phyloP scores from a whole-genome alignment of 1,139 yeast genomes.

The Lodderomyces jiufengensis region DNA sequence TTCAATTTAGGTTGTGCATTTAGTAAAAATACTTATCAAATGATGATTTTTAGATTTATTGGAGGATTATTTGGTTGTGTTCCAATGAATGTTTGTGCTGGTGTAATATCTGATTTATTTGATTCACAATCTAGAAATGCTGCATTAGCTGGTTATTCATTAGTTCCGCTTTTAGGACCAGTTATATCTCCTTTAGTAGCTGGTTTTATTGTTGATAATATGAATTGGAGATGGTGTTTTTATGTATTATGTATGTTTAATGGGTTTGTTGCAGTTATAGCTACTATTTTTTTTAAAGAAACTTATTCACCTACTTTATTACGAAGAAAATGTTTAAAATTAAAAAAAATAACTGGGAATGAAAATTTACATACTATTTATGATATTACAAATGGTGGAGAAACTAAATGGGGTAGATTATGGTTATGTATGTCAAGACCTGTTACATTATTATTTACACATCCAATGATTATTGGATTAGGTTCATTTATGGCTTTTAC shows the following conservation, averaged over 20 bases:
- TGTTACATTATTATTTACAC: constrained; percentile 36
- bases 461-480: constrained; percentile 44
- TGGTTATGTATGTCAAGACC: constrained; percentile 37
- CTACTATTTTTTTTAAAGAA: constrained; percentile 35
- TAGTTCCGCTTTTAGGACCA: constrained; percentile 56
- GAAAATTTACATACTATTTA: constrained; percentile 39
- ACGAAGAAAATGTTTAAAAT: constrained; percentile 26
- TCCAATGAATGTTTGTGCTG: constrained; percentile 44
- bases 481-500: constrained; percentile 47
- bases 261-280: constrained; percentile 35
- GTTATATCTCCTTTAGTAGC: constrained; percentile 58
- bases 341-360: constrained; percentile 38
- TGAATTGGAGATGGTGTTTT: constrained; percentile 44
- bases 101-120: constrained; percentile 37
- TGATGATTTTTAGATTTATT: constrained; percentile 38
- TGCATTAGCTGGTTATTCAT: constrained; percentile 41
- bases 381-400: constrained; percentile 38
- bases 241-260: constrained; percentile 41
- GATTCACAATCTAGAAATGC: constrained; percentile 36
- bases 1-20: constrained; percentile 44
- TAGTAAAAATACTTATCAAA: constrained; percentile 35
- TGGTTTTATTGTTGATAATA: constrained; percentile 50
- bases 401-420: constrained; percentile 29
- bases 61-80: constrained; percentile 43
- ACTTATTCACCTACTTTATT: constrained; percentile 41